Percentiles rank a stretch among this genome's conserved stretches.
phyloP scores from a whole-genome alignment of 305 asterid genomes.

The Caryopteris hybrid region DNA sequence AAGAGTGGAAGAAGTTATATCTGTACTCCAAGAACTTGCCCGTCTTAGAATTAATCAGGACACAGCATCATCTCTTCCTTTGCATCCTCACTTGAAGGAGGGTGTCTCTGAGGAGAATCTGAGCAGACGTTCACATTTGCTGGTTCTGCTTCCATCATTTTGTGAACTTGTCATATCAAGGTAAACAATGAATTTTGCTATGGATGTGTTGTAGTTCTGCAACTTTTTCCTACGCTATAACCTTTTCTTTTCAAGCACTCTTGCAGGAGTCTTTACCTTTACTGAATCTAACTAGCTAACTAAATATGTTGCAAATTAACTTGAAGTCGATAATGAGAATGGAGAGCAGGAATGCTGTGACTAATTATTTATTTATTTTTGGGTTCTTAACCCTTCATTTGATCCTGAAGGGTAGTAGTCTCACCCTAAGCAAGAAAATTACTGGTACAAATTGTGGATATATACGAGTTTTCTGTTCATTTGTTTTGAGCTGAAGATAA shows the following conservation, averaged over 20 bases:
- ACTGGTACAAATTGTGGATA: background rate
- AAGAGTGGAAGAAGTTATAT: conserved; percentile 77
- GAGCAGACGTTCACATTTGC: conserved; percentile 66
- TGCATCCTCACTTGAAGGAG: conserved; percentile 55
- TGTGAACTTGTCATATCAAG: conserved; percentile 94
- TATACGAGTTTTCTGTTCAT: background rate
- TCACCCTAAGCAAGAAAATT: no score
- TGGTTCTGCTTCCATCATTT: conserved; percentile 80
- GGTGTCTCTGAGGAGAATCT: conserved; percentile 36
- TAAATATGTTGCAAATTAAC: background rate
- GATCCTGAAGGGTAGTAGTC: no score
- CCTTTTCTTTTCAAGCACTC: background rate
- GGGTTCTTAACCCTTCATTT: background rate
- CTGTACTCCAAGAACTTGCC: conserved; percentile 85
- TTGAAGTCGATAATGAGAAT: background rate
- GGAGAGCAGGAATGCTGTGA: background rate
- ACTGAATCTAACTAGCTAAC: background rate
- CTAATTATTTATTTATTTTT: background rate
- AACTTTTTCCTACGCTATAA: conserved; percentile 6
- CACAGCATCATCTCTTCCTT: conserved; percentile 69
- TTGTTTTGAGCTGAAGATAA: background rate
- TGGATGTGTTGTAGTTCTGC: background rate
- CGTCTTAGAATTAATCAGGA: conserved; percentile 70
- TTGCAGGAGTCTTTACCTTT: background rate
- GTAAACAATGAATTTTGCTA: conserved; percentile 35